Evolutionary conservation across 768 basidiomycete species (phyloP).

Genomic region (Ramaria rubella): DNA sequence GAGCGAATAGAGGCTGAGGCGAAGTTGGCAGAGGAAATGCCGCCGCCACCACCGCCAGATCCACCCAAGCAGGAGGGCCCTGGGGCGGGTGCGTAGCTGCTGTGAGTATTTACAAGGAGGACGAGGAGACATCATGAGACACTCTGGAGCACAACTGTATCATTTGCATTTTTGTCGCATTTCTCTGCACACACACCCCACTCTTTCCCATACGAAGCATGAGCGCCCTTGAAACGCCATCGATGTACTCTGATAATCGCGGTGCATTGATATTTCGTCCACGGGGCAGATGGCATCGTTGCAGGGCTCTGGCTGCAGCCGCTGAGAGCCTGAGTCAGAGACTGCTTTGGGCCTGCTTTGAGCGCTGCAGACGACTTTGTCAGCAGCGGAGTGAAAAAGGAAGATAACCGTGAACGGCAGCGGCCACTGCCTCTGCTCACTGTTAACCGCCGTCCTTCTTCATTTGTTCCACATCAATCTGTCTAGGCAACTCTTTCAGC

Average conservation of each 20-base stretch:
- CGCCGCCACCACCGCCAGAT: neutral
- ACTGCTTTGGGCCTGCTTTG: too few relatives aligned
- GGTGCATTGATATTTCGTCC: too few relatives aligned
- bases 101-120: neutral
- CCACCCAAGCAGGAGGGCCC: neutral
- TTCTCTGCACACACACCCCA: too few relatives aligned
- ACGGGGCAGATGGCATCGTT: too few relatives aligned
- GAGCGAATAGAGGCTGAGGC: conserved; percentile 93
- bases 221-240: too few relatives aligned
- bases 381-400: conserved; percentile 2
- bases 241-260: too few relatives aligned
- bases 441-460: neutral
- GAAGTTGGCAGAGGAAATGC: conserved; percentile 25
- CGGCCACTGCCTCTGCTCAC: neutral
- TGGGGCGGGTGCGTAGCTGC: too few relatives aligned
- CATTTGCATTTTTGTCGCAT: neutral
- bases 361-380: neutral
- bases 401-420: neutral
- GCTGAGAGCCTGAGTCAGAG: too few relatives aligned
- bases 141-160: neutral
- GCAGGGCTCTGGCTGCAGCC: too few relatives aligned
- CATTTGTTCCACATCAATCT: neutral
- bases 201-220: too few relatives aligned
- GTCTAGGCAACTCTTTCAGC: conserved; percentile 11
- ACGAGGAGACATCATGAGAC: too few relatives aligned